Conservation (phyloP, 768 basidiomycete species). For the Erythrobasidium yunnanense region DNA sequence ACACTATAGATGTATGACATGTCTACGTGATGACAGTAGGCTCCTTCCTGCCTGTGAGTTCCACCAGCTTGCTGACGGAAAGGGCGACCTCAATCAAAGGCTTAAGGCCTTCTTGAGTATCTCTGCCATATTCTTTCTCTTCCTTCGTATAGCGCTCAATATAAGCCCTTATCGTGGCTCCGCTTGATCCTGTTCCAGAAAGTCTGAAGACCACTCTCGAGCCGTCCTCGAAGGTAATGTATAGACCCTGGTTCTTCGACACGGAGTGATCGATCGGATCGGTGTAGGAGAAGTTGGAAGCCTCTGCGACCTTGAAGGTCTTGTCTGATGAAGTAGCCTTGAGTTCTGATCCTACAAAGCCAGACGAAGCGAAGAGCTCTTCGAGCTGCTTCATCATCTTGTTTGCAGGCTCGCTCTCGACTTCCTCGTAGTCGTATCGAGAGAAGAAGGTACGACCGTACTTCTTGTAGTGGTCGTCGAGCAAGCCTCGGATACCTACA, state of each 20-base stretch:
- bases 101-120: slow-evolving; percentile 77
- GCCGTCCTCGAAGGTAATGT: slow-evolving; percentile 81
- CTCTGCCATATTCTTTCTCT: slow-evolving; percentile 44
- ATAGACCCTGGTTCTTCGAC: slow-evolving; percentile 89
- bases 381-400: slow-evolving; percentile 71
- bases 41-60: slow-evolving; percentile 73
- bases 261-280: slow-evolving; percentile 95
- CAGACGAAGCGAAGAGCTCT: slow-evolving; percentile 54
- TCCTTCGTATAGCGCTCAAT: slow-evolving; percentile 76
- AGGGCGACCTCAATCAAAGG: slow-evolving; percentile 93
- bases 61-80: slow-evolving; percentile 67
- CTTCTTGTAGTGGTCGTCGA: slow-evolving; percentile 71
- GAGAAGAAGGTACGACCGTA: slow-evolving; percentile 99
- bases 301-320: slow-evolving; percentile 62
- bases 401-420: slow-evolving; percentile 78
- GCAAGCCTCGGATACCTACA: slow-evolving; percentile 68
- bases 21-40: slow-evolving; percentile 97
- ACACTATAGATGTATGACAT: no score
- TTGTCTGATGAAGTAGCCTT: slow-evolving; percentile 56
- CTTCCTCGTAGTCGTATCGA: slow-evolving; percentile 96
- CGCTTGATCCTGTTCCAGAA: slow-evolving; percentile 89
- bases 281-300: slow-evolving; percentile 87
- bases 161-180: slow-evolving; percentile 92
- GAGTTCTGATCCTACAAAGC: slow-evolving; percentile 60
- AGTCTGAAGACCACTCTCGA: slow-evolving; percentile 89